Percentiles rank a stretch among this genome's conserved stretches.
These are phyloP conservation scores for Circinella minor DNA, from an alignment of 371 early-diverging fungal species.

Conservation along the genomic window DNA sequence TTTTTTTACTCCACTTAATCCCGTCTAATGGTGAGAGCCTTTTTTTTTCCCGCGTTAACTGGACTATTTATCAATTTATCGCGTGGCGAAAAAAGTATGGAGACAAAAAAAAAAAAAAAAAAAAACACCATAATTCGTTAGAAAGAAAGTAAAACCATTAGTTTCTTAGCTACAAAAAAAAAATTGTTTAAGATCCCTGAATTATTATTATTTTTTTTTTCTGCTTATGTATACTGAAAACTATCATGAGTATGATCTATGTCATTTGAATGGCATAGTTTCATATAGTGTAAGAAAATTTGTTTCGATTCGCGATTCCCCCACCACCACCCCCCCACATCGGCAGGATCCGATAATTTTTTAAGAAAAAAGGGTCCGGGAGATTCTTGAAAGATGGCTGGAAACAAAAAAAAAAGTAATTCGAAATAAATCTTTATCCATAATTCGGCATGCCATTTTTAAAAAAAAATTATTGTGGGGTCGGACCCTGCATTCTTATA, in stretches of 20 bases:
- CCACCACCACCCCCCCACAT: not conserved
- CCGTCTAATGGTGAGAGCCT: no score
- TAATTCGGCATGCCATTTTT: slow-evolving; percentile 4
- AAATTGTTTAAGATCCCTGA: slow-evolving; percentile 1
- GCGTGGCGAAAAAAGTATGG: no score
- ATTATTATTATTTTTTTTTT: no score
- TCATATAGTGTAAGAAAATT: not conserved
- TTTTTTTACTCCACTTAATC: no score
- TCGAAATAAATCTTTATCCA: slow-evolving; percentile 6
- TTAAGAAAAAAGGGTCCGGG: slow-evolving; percentile 1
- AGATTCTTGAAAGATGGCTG: not conserved
- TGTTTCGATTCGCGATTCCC: not conserved
- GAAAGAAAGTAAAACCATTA: no score
- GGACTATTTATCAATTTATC: no score
- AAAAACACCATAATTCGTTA: no score
- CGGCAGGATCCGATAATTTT: slow-evolving; percentile 8
- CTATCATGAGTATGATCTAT: no score
- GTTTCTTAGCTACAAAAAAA: no score
- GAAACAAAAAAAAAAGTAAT: not conserved
- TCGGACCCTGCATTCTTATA: slow-evolving; percentile 12
- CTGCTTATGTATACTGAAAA: not conserved
- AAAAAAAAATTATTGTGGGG: not conserved
- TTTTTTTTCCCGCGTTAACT: no score
- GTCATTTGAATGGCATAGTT: not conserved
- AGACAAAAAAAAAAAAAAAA: no score